Base-by-base conservation (phyloP, 179 eudicot genomes). In the Silene vulgaris region DNA sequence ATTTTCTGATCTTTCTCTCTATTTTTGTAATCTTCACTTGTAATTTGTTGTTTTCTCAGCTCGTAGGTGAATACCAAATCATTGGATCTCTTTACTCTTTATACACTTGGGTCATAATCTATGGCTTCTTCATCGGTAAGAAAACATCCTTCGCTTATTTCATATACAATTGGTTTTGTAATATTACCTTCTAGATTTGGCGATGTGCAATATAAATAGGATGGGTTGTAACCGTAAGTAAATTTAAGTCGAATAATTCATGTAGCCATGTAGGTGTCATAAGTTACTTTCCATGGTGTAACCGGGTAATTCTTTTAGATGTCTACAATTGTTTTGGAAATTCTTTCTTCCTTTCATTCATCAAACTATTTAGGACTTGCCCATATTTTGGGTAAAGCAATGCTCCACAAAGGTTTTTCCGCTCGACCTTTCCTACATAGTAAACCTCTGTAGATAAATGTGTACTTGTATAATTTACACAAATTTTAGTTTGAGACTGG, bases 111-210 rank as follows among this genome's bases (percentile, higher is more conserved):
- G 73, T 12, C 4, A 2, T 45, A 12, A 69, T 56, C 60, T 48
- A 69, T 69, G 73, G 73, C 73, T 45, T 69, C 73, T 69, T 69
- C 73, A 13, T 69, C 60, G 35, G 73, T 69, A 45, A 69, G 73
- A 45, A 23, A 23, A 50, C 57, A 12, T 19, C 26, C 3, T 17
- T 28, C 6, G 9, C 4, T 29, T 21, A 0, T 62, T 65, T 65
- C 9, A n/a, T 32, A 17, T 66, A 28, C 3, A 28, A 65, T 66
- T 52, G 4, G 13, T 32, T 20, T 5, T 32, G n/a, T 66, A 66
- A 66, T 66, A 32, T 65, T 52, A 12, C 17, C 57, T 8, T 52
- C 48, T 40, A 40, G 48, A 40, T 7, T 40, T 40, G 48, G 12
- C 48, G 1, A 8, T 40, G 48, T 40, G 48, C 48, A 40, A 40